These are phyloP conservation scores for Phaeosphaeriaceae sp. DNA, from an alignment of 2,329 filamentous ascomycete species.

Conservation along the genomic window DNA sequence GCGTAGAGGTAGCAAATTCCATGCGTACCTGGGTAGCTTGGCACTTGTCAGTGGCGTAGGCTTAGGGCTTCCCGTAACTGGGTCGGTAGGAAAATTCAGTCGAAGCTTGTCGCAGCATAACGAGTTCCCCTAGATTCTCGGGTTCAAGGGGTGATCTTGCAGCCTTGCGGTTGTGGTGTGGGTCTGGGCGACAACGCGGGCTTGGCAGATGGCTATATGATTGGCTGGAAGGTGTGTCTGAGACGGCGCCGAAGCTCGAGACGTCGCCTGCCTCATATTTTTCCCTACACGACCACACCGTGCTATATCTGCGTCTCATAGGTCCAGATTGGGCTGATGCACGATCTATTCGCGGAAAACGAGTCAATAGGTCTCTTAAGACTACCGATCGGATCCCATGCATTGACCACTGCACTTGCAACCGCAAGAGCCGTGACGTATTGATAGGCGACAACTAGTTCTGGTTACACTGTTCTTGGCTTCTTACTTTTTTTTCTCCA, in stretches of 20 bases:
- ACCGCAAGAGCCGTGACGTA: no score
- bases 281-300: neutral
- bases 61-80: slow-evolving; percentile 14
- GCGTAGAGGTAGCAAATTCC: slow-evolving; percentile 16
- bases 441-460: no score
- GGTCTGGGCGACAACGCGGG: neutral
- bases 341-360: neutral
- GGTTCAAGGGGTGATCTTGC: slow-evolving; percentile 9
- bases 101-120: slow-evolving; percentile 29
- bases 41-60: slow-evolving; percentile 19
- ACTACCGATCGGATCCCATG: neutral
- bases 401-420: no score
- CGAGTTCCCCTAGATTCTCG: slow-evolving; percentile 24
- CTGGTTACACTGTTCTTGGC: no score
- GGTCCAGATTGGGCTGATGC: neutral
- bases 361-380: neutral
- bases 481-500: no score
- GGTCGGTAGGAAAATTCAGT: slow-evolving; percentile 11
- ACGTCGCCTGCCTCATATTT: slow-evolving; percentile 35
- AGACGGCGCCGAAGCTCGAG: slow-evolving; percentile 37
- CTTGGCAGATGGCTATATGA: slow-evolving; percentile 9
- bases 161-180: slow-evolving; percentile 13
- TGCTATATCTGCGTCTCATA: slow-evolving; percentile 3
- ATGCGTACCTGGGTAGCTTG: slow-evolving; percentile 14
- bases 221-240: slow-evolving; percentile 26